Evolutionary conservation across 2,329 filamentous ascomycete species (phyloP).

Genomic region (Colletotrichum limetticola): DNA sequence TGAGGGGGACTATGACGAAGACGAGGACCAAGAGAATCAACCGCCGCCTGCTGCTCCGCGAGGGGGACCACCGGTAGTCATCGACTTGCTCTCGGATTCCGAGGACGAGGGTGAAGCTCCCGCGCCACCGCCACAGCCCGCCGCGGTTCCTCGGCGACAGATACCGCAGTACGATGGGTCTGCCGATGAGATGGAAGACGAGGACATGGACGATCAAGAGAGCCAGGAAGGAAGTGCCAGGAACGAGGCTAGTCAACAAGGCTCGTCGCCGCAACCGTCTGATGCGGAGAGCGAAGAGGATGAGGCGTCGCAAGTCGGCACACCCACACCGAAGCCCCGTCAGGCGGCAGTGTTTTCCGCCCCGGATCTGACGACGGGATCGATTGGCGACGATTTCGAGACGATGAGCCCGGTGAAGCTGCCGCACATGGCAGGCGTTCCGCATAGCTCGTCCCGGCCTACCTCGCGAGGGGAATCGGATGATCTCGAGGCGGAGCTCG

Average conservation of each 20-base stretch:
- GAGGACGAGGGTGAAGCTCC: slow-evolving; percentile 28
- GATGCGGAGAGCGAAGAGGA: slow-evolving; percentile 17
- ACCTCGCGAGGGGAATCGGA: slow-evolving; percentile 13
- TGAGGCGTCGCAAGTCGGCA: slow-evolving; percentile 3
- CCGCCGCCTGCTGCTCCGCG: neutral
- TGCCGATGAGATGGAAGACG: slow-evolving; percentile 19
- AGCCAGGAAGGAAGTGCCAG: slow-evolving; percentile 4
- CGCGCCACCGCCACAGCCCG: neutral
- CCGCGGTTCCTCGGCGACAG: neutral
- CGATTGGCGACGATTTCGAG: slow-evolving; percentile 24
- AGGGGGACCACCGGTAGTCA: slow-evolving; percentile 28
- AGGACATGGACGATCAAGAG: slow-evolving; percentile 16
- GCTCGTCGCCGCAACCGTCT: neutral
- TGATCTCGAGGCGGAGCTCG: slow-evolving; percentile 19
- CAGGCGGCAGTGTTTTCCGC: neutral
- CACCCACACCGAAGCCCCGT: slow-evolving; percentile 21
- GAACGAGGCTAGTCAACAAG: neutral
- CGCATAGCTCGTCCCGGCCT: neutral
- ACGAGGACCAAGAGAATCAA: slow-evolving; percentile 24
- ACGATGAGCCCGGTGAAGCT: slow-evolving; percentile 31
- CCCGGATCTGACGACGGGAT: slow-evolving; percentile 6
- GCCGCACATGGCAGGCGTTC: neutral
- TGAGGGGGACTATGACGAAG: slow-evolving; percentile 34
- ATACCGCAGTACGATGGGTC: slow-evolving; percentile 28
- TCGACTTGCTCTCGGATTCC: slow-evolving; percentile 35